phyloP scores from a whole-genome alignment of 148 eudicot species.

The Amaranthus palmeri region DNA sequence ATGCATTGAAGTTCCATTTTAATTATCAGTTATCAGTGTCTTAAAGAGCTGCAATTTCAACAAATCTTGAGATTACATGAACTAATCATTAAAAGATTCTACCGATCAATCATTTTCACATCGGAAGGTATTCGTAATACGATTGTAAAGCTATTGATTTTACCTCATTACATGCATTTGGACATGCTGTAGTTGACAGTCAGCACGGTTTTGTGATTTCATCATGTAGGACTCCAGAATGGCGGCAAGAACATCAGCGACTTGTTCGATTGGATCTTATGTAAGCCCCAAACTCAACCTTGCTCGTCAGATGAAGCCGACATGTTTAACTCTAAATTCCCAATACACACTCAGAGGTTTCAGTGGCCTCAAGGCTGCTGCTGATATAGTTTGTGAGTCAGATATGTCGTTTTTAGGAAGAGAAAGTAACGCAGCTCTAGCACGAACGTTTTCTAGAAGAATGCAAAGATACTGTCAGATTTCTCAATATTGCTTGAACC shows the following conservation, averaged over 20 bases:
- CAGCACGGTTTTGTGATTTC: neutral
- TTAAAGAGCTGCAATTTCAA: too few species aligned
- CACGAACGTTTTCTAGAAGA: constrained; percentile 22
- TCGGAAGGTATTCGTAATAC: too few species aligned
- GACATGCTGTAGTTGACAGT: neutral
- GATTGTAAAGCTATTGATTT: too few species aligned
- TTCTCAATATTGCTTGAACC: constrained; percentile 31
- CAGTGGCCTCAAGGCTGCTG: constrained; percentile 47
- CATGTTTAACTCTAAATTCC: constrained; percentile 30
- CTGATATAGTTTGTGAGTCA: constrained; percentile 33
- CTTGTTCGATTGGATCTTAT: constrained; percentile 41
- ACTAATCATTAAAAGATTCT: too few species aligned
- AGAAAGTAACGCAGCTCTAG: constrained; percentile 40
- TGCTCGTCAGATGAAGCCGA: constrained; percentile 31
- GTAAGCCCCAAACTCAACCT: constrained; percentile 34
- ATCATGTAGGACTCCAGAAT: constrained; percentile 32
- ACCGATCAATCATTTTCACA: too few species aligned
- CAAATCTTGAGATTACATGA: too few species aligned
- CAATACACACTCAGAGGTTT: constrained; percentile 34
- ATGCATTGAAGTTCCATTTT: neutral
- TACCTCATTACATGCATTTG: too few species aligned
- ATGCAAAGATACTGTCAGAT: constrained; percentile 25
- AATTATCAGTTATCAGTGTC: too few species aligned
- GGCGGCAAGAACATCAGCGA: constrained; percentile 59
- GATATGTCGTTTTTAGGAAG: constrained; percentile 40